phyloP scores from a whole-genome alignment of 495 filamentous ascomycete species.

The Haplographium delicatum region DNA sequence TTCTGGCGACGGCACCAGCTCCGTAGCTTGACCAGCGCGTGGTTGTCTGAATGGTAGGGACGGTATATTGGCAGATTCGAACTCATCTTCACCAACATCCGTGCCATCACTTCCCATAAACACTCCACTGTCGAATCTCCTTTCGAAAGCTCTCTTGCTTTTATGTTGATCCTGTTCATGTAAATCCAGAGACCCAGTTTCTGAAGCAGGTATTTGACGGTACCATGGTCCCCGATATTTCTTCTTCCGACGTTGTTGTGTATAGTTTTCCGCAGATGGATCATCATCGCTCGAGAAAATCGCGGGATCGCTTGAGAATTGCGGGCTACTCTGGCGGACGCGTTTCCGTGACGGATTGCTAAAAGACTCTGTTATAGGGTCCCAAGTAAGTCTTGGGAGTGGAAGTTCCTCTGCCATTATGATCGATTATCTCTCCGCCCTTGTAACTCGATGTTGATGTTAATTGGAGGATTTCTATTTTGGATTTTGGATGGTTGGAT shows the following conservation, averaged over 20 bases:
- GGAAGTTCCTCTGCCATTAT: conserved; percentile 41
- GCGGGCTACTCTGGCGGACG: conserved; percentile 27
- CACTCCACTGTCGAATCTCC: conserved; percentile 76
- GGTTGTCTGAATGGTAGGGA: conserved; percentile 20
- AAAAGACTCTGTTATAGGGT: conserved; percentile 28
- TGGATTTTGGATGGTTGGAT: no score
- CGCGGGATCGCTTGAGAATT: conserved; percentile 64
- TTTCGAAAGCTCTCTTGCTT: conserved; percentile 51
- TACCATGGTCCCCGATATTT: conserved; percentile 70
- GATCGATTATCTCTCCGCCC: background rate
- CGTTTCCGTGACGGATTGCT: conserved; percentile 36
- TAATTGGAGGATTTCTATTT: background rate
- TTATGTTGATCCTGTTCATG: conserved; percentile 27
- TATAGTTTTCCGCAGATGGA: conserved; percentile 67
- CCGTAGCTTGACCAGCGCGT: conserved; percentile 20
- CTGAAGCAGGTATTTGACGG: conserved; percentile 47
- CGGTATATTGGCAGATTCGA: background rate
- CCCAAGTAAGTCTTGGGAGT: conserved; percentile 38
- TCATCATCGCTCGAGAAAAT: conserved; percentile 77
- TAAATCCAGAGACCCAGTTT: conserved; percentile 33
- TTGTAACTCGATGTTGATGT: background rate
- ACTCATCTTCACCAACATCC: conserved; percentile 32
- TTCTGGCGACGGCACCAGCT: conserved; percentile 24
- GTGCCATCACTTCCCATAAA: conserved; percentile 65
- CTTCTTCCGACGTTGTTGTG: conserved; percentile 48